phyloP scores from a whole-genome alignment of 768 basidiomycete species.

The Ramaria rubella region DNA sequence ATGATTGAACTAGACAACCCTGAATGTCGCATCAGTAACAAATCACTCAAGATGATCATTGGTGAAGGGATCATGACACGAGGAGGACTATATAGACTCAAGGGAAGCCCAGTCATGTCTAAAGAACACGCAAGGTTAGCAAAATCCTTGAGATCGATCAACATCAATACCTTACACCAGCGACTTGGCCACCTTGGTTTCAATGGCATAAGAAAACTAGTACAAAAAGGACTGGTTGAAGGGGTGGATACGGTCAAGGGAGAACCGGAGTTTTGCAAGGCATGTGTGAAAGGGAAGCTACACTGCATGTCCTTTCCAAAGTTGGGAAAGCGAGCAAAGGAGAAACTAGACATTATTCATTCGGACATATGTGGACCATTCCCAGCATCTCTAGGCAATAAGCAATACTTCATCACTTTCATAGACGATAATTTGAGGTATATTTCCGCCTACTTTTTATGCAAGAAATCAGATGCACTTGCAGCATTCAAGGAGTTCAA shows the following conservation, averaged over 20 bases:
- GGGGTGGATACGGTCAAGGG: conserved; percentile 15
- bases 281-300: no score
- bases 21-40: background rate
- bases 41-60: background rate
- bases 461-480: conserved; percentile 13
- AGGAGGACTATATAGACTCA: background rate
- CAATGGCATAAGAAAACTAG: no score
- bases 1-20: background rate
- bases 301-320: conserved; percentile 15
- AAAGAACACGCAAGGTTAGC: background rate
- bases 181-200: no score
- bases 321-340: conserved; percentile 1
- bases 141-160: no score
- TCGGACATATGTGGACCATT: conserved; percentile 22
- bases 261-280: conserved; percentile 12
- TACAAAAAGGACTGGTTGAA: conserved; percentile 16
- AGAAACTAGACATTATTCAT: conserved; percentile 20
- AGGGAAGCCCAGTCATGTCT: background rate
- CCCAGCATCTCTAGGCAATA: no score
- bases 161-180: no score
- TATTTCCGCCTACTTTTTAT: conserved; percentile 12
- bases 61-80: background rate
- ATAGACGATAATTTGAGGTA: conserved; percentile 18
- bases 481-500: conserved; percentile 14
- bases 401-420: no score